Conservation (phyloP, 495 filamentous ascomycete species). For the Penicillium pulvis region DNA sequence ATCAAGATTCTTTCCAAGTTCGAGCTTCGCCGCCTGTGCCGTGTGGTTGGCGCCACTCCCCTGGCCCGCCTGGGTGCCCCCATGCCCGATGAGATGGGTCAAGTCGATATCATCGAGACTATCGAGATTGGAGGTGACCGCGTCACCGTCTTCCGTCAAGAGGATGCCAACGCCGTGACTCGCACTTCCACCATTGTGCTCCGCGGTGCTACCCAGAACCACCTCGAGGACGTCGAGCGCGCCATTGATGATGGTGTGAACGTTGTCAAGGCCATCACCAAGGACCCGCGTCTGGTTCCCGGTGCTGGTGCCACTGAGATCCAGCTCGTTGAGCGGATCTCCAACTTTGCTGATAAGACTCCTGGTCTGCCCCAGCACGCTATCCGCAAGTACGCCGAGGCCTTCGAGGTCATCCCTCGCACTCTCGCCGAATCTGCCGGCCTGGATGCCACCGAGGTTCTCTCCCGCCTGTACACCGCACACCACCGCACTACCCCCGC, state of each 20-base stretch:
- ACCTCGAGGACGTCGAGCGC: conserved; percentile 95
- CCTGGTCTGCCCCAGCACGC: conserved; percentile 91
- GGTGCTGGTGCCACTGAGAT: conserved; percentile 96
- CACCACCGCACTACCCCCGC: conserved; percentile 63
- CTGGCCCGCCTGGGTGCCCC: conserved; percentile 93
- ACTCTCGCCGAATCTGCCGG: conserved; percentile 93
- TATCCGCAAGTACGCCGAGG: conserved; percentile 96
- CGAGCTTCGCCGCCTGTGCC: conserved; percentile 88
- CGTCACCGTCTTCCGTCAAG: conserved; percentile 97
- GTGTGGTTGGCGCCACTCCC: conserved; percentile 94
- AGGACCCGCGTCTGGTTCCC: conserved; percentile 86
- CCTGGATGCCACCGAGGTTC: conserved; percentile 91
- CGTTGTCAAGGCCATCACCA: conserved; percentile 96
- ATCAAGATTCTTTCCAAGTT: conserved; percentile 99
- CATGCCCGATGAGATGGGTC: conserved; percentile 99
- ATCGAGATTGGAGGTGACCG: conserved; percentile 98
- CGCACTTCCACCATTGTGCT: conserved; percentile 94
- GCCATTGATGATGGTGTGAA: conserved; percentile 99
- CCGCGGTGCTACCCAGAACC: conserved; percentile 94
- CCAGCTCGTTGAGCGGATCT: conserved; percentile 90
- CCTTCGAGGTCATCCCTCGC: conserved; percentile 94
- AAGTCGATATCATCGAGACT: conserved; percentile 92
- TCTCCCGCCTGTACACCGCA: conserved; percentile 88
- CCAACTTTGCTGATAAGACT: conserved; percentile 84
- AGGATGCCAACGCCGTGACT: conserved; percentile 85